phyloP scores from a whole-genome alignment of 768 basidiomycete genomes.

The Phlebiopsis flavidoalba region DNA sequence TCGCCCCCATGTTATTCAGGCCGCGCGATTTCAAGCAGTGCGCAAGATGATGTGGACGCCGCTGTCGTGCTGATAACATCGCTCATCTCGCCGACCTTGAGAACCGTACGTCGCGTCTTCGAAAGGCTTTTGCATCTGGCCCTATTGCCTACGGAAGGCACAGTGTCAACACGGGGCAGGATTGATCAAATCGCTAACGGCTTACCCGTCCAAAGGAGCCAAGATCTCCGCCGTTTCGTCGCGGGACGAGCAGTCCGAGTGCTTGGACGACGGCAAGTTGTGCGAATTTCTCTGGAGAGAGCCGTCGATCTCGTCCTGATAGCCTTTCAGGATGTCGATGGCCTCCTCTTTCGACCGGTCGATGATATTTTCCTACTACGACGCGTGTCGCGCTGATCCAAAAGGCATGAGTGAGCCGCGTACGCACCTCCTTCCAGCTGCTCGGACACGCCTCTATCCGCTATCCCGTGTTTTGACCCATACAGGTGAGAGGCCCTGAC shows the following conservation, averaged over 20 bases:
- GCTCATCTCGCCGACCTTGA: constrained; percentile 73
- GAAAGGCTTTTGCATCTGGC: constrained; percentile 97
- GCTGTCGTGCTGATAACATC: constrained; percentile 86
- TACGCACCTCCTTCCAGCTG: constrained; percentile 78
- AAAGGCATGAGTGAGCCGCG: not conserved
- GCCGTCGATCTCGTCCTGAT: constrained; percentile 57
- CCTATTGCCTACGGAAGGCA: constrained; percentile 21
- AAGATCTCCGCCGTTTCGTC: constrained; percentile 75
- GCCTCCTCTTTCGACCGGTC: constrained; percentile 85
- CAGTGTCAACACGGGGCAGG: not conserved
- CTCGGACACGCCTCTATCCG: constrained; percentile 68
- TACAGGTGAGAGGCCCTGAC: constrained; percentile 93
- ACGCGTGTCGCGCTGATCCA: not conserved
- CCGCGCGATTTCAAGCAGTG: constrained; percentile 44
- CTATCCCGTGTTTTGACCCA: constrained; percentile 87
- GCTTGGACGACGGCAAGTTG: constrained; percentile 62
- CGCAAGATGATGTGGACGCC: constrained; percentile 93
- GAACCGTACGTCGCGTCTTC: constrained; percentile 80
- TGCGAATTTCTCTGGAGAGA: constrained; percentile 53
- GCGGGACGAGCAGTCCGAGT: constrained; percentile 94
- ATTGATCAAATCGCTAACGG: not conserved
- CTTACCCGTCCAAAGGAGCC: constrained; percentile 65
- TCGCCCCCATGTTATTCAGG: not conserved
- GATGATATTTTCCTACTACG: constrained; percentile 76
- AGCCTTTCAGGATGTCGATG: constrained; percentile 64